phyloP scores from a whole-genome alignment of 139 green algal genomes.

The Chlorella sorokiniana region DNA sequence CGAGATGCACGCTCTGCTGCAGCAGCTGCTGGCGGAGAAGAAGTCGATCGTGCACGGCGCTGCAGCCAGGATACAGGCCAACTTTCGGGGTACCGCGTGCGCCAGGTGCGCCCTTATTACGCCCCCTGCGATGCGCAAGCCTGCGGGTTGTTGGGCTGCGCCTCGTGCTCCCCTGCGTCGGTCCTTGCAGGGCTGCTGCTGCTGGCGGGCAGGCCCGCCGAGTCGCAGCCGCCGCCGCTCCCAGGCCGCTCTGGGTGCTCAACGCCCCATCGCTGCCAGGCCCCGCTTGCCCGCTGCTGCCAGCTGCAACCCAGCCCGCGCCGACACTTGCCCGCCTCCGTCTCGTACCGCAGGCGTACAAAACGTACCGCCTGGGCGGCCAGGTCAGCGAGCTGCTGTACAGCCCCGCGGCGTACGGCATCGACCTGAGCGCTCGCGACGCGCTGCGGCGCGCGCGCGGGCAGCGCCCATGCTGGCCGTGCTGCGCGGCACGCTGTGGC shows the following conservation, averaged over 20 bases:
- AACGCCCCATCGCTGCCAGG: background rate
- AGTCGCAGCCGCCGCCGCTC: too few relatives aligned
- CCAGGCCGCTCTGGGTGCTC: too few relatives aligned
- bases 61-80: conserved; percentile 77
- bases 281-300: background rate
- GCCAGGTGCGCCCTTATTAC: too few relatives aligned
- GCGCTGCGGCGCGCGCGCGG: conserved; percentile 78
- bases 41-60: conserved; percentile 62
- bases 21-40: conserved; percentile 46
- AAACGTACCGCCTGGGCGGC: conserved; percentile 82
- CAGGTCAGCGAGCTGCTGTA: conserved; percentile 90
- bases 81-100: conserved; percentile 87
- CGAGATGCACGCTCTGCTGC: conserved; percentile 40
- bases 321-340: too few relatives aligned
- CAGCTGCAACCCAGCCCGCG: too few relatives aligned
- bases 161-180: too few relatives aligned
- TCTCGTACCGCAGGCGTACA: conserved; percentile 74
- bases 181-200: too few relatives aligned
- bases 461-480: conserved; percentile 62
- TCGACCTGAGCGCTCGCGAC: conserved; percentile 73
- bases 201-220: too few relatives aligned
- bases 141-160: too few relatives aligned
- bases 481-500: conserved; percentile 81
- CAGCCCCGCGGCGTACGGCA: conserved; percentile 81
- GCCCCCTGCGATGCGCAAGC: too few relatives aligned